Conservation (phyloP, 1,284 basidiomycete genomes). For the Rhodotorula glutinis region DNA sequence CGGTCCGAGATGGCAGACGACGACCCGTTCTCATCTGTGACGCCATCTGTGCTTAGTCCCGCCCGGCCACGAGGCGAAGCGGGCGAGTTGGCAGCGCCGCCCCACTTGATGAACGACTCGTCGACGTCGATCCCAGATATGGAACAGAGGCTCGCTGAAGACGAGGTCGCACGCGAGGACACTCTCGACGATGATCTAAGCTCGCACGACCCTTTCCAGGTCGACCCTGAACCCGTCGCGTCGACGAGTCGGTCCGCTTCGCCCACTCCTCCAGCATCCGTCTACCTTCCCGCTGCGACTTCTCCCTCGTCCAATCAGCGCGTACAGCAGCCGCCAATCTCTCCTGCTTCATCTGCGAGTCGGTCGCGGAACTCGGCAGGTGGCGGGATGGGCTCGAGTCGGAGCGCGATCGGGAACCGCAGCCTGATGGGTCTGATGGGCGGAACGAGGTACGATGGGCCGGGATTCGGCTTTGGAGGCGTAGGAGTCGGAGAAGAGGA, state of each 20-base stretch:
- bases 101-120: background rate
- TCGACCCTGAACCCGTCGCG: background rate
- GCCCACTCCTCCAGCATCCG: constrained; percentile 7
- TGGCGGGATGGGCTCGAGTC: background rate
- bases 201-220: background rate
- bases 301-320: background rate
- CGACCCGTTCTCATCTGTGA: constrained; percentile 6
- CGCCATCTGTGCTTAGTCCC: constrained; percentile 7
- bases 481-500: constrained; percentile 5
- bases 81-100: background rate
- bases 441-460: constrained; percentile 26
- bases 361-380: background rate
- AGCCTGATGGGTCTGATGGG: constrained; percentile 35
- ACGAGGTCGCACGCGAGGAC: too few species aligned
- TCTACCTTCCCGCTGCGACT: background rate
- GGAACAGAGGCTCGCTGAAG: background rate
- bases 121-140: background rate
- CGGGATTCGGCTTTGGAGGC: constrained; percentile 6
- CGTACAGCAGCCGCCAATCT: background rate
- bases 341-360: background rate
- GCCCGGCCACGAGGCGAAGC: background rate
- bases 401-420: constrained; percentile 22
- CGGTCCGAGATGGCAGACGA: background rate
- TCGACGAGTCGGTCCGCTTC: background rate
- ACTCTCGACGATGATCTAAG: background rate